Base-by-base conservation (phyloP, 352 stramenopile genomes). In the Phytophthora rubi region DNA sequence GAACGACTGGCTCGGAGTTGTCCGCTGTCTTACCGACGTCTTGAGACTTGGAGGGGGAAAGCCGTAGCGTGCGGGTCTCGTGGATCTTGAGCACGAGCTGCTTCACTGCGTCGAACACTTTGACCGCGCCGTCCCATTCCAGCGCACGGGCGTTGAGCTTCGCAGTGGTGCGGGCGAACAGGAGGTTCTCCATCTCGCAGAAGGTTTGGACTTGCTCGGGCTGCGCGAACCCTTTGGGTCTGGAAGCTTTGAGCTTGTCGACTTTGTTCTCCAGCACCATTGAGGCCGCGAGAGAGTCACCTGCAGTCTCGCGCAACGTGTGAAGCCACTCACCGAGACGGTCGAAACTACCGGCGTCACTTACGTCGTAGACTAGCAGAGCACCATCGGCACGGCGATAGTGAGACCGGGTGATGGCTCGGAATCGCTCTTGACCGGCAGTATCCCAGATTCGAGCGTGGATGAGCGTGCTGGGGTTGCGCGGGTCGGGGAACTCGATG, bases 221-320 rank as follows among this genome's bases (percentile, higher is more conserved):
- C 15, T 91, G 73, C 3, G 90, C 87, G 37, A 82, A 89, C 15
- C 77, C 79, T 21, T 67, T 63, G 13, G 66, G 51, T 23, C 61
- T 37, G 6, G 53, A 16, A 9, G 30, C 13, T 68, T 63, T 65
- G 2, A 91, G 63, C 63, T 85, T 81, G 72, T 98, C 93, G 32
- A 86, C 82, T 73, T 98, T 98, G 85, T 98, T 98, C 59, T 97
- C 93, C 3, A 95, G 73, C 30, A 98, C 93, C 69, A 90, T 89
- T 59, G 97, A 91, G 13, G 77, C 76, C 47, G 88, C 85, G 53
- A 98, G 93, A 12, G 91, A 94, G 15, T 93, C 82, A 10, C 86
- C 91, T 8, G 92, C 87, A 3, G 94, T 94, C 54, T 97, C 88
- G 4, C 81, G 81, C 7, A 98, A 72, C 30, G 97, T 94, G 56